Evolutionary conservation across 2,329 filamentous ascomycete genomes (phyloP).

Genomic region (Cercospora janseana): DNA sequence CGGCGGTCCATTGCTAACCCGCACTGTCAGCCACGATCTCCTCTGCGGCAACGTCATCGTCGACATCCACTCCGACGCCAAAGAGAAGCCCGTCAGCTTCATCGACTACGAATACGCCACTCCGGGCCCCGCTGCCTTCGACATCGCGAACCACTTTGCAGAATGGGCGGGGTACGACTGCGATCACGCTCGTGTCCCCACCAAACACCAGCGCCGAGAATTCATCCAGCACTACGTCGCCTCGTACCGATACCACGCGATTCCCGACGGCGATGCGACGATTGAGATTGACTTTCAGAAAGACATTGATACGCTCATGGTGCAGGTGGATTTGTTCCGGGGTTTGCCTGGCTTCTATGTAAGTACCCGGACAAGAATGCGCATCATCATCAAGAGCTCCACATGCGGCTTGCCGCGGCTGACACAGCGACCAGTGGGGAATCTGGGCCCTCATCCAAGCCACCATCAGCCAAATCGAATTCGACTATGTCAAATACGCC

Average conservation of each 20-base stretch:
- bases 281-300: constrained; percentile 51
- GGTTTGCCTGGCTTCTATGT: constrained; percentile 81
- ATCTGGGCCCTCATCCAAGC: constrained; percentile 96
- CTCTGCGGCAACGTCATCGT: constrained; percentile 96
- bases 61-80: constrained; percentile 21
- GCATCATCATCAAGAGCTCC: neutral
- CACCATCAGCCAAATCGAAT: constrained; percentile 90
- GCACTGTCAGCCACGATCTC: constrained; percentile 81
- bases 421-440: constrained; percentile 56
- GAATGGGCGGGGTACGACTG: constrained; percentile 98
- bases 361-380: neutral
- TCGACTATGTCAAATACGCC: constrained; percentile 91
- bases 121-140: constrained; percentile 90
- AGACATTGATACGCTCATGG: constrained; percentile 67
- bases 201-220: constrained; percentile 67
- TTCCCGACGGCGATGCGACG: constrained; percentile 43
- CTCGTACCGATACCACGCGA: constrained; percentile 58
- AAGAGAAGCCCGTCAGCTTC: constrained; percentile 62
- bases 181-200: constrained; percentile 81
- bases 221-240: constrained; percentile 83
- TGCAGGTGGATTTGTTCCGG: constrained; percentile 82
- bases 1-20: too few relatives aligned
- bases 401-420: neutral
- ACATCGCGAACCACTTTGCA: constrained; percentile 95
- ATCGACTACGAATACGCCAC: constrained; percentile 99